Conservation (phyloP, 2,329 filamentous ascomycete species). For the Xenoacremonium recifei region DNA sequence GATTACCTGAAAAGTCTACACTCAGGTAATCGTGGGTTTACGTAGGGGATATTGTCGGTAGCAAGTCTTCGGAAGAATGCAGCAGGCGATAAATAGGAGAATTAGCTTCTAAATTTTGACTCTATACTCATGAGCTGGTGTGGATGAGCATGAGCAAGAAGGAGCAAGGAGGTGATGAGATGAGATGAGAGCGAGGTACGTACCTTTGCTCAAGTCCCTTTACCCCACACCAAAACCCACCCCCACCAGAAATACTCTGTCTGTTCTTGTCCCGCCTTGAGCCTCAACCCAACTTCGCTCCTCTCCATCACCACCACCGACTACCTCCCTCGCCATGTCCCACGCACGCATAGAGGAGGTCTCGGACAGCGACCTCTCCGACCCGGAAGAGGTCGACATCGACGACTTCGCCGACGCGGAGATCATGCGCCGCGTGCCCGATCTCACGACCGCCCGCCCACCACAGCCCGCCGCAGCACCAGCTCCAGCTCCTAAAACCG, state of each 20-base stretch:
- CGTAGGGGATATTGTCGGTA: too few species aligned
- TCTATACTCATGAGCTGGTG: too few species aligned
- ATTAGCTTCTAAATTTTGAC: too few species aligned
- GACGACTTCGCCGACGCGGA: conserved; percentile 59
- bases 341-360: conserved; percentile 92
- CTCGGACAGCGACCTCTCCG: conserved; percentile 76
- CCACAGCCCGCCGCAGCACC: conserved; percentile 19
- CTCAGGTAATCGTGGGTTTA: too few species aligned
- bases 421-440: conserved; percentile 48
- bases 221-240: conserved; percentile 3
- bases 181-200: too few species aligned
- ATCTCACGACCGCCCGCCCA: conserved; percentile 29
- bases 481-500: conserved; percentile 25
- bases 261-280: conserved; percentile 12
- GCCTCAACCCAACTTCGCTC: conserved; percentile 6
- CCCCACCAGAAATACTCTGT: conserved; percentile 16
- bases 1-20: too few species aligned
- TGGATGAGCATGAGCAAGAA: too few species aligned
- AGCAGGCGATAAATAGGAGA: too few species aligned
- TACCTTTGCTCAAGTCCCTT: conserved; percentile 20
- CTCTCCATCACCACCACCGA: conserved; percentile 7
- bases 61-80: too few species aligned
- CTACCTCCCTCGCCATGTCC: conserved; percentile 56
- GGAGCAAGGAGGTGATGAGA: too few species aligned
- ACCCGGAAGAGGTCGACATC: conserved; percentile 86